Base-by-base conservation (phyloP, 2,329 filamentous ascomycete genomes). In the Colletotrichum sansevieriae region DNA sequence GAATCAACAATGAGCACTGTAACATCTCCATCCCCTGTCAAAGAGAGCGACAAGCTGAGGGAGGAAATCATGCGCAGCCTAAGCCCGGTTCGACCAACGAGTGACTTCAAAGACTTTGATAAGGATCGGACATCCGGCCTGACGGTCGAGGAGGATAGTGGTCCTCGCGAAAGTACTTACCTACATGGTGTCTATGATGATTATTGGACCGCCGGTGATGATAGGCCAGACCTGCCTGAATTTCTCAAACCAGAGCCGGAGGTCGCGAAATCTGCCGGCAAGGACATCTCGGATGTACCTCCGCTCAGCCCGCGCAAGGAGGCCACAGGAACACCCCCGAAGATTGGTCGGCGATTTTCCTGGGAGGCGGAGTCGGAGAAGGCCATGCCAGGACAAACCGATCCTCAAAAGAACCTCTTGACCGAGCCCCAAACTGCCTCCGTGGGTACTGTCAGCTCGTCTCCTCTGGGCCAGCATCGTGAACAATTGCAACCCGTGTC, bases 1-100 rank as follows among this genome's bases (percentile, higher is more conserved):
- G 78, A 81, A 29, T 76, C 79, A 7, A 85, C 83, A 0, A 76
- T 83, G 55, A 87, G 85, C 73, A 86, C 84, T 0, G 75, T 80
- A 10, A 83, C 83, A 10, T 83, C 84, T 8, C 81, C 80, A 8
- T 84, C 85, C 0, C 84, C 88, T 35, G 83, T 90, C 67, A 88
- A 90, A 72, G 91, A 94, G 74, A 94, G 87, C 73, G 92, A 95
- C 72, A 84, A 87, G 64, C 77, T 95, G 54, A 85, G 89, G 33
- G 90, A 93, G 68, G 92, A 95, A 73, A 95, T 95, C 63, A 88
- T 93, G 61, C 88, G 87, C 66, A 92, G 89, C 47, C 81, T 95
- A 2, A 90, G 85, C 63, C 85, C 90, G 0, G 76, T 81, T 12
- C 79, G 79, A 35, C 74, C 79, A 4, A 71, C 70, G 20, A 54